Evolutionary conservation across 2,329 filamentous ascomycete genomes (phyloP).

Genomic region (Neofusicoccum umdonicola): DNA sequence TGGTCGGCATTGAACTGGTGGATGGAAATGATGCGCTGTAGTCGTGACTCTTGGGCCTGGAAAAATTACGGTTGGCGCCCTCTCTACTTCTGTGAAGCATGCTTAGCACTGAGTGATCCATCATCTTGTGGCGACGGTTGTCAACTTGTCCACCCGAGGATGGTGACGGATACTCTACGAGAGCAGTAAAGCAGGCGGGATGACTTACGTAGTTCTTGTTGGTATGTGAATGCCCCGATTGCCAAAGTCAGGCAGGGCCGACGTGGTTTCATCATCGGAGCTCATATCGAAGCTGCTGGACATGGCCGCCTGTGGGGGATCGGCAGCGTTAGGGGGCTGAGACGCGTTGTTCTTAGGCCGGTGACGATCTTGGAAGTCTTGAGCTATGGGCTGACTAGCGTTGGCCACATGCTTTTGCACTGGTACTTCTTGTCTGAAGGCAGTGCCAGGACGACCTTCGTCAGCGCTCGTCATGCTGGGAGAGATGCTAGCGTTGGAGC

Average conservation of each 20-base stretch:
- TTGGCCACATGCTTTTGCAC: not conserved
- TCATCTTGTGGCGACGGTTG: not conserved
- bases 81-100: not conserved
- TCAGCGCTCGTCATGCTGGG: not conserved
- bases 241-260: not conserved
- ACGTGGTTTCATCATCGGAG: not conserved
- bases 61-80: conserved; percentile 3
- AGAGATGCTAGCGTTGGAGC: not conserved
- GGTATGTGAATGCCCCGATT: not conserved
- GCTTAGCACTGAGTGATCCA: not conserved
- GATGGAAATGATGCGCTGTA: conserved; percentile 12
- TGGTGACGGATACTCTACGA: too few species aligned
- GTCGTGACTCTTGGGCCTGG: conserved; percentile 19
- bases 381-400: not conserved
- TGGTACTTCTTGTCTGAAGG: not conserved
- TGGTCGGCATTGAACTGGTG: conserved; percentile 19
- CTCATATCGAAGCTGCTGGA: conserved; percentile 9
- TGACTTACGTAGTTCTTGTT: not conserved
- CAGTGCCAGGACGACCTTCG: not conserved
- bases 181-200: too few species aligned
- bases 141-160: too few species aligned
- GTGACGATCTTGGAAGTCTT: conserved; percentile 1
- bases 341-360: not conserved
- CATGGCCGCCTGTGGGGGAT: not conserved
- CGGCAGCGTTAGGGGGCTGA: not conserved